phyloP scores from a whole-genome alignment of 352 stramenopile species.

The Phytophthora parvispora region DNA sequence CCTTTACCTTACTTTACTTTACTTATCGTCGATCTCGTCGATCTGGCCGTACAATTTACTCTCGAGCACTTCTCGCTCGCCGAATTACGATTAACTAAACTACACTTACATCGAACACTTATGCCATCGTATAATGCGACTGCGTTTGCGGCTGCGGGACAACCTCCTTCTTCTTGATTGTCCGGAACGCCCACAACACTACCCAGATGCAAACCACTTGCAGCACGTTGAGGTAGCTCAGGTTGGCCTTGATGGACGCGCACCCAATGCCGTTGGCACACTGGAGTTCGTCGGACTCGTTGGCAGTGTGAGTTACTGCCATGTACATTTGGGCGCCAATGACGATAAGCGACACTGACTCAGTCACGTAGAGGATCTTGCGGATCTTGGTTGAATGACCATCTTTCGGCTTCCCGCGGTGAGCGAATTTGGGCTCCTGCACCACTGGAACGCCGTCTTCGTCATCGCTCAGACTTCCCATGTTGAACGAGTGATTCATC shows the following conservation, averaged over 20 bases:
- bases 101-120: constrained; percentile 10
- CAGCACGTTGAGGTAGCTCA: constrained; percentile 51
- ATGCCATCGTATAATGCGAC: constrained; percentile 11
- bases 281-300: constrained; percentile 49
- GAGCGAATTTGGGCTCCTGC: constrained; percentile 27
- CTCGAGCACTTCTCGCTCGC: neutral
- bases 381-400: constrained; percentile 42
- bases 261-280: constrained; percentile 71
- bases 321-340: constrained; percentile 59
- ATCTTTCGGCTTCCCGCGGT: constrained; percentile 21
- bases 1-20: neutral
- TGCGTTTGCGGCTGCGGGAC: constrained; percentile 26
- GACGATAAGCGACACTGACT: constrained; percentile 37
- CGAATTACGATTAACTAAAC: constrained; percentile 1
- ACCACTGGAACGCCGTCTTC: constrained; percentile 38
- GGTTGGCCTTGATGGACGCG: constrained; percentile 38
- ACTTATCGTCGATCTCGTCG: neutral
- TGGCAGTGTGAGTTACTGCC: constrained; percentile 35
- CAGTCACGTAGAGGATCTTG: constrained; percentile 41
- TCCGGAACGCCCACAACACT: constrained; percentile 47
- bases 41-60: neutral
- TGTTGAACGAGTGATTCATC: constrained; percentile 45
- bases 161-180: constrained; percentile 57
- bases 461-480: constrained; percentile 35
- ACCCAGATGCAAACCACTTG: constrained; percentile 51